Evolutionary conservation across 192 early-diverging fungal genomes (phyloP).

Genomic region (Rhizophagus clarus): DNA sequence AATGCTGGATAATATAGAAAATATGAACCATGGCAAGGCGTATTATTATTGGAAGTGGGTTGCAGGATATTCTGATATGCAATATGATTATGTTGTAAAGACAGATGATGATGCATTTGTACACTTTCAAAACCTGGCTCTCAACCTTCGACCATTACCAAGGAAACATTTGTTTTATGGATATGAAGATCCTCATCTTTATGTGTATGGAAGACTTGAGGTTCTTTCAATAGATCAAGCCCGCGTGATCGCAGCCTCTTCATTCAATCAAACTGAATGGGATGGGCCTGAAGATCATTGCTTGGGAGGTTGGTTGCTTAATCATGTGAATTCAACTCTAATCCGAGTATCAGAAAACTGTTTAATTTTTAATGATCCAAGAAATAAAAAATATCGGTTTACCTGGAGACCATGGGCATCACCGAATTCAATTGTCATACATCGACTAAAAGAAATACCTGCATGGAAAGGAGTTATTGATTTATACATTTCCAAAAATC

Average conservation of each 20-base stretch:
- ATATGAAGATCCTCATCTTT: background rate
- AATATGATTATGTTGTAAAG: constrained; percentile 40
- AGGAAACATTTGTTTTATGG: constrained; percentile 41
- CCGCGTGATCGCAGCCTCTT: constrained; percentile 33
- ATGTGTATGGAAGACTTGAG: constrained; percentile 37
- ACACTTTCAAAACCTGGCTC: constrained; percentile 36
- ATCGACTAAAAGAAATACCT: constrained; percentile 4
- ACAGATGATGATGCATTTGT: constrained; percentile 43
- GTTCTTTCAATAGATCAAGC: constrained; percentile 38
- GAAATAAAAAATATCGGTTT: background rate
- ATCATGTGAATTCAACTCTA: constrained; percentile 10
- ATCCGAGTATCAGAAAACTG: constrained; percentile 12
- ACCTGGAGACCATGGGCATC: background rate
- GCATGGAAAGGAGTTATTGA: constrained; percentile 19
- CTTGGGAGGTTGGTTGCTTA: constrained; percentile 40
- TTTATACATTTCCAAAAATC: background rate
- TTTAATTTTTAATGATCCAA: constrained; percentile 21
- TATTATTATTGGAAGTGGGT: constrained; percentile 39
- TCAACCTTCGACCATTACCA: constrained; percentile 32
- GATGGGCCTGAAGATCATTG: constrained; percentile 38
- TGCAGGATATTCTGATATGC: background rate
- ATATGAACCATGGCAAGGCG: constrained; percentile 45
- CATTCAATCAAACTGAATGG: constrained; percentile 28
- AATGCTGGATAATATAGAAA: constrained; percentile 39
- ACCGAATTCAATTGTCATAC: constrained; percentile 9